Percentiles rank a stretch among this genome's conserved stretches.
Evolutionary conservation across 306 rosid species (phyloP).

Genomic region (Acacia crassicarpa): DNA sequence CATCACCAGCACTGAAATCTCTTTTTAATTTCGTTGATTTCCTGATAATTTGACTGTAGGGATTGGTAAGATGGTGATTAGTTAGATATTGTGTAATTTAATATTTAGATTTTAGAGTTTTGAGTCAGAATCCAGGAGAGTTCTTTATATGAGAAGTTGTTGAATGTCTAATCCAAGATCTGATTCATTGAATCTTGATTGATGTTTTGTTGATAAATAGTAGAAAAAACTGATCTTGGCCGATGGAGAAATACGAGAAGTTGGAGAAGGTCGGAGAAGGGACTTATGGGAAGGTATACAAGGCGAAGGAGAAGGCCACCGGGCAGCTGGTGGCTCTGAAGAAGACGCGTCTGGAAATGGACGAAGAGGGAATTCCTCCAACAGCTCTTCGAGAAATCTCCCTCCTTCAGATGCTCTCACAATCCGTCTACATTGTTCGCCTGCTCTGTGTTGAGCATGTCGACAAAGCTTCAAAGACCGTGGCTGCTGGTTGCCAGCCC

Average conservation of each 20-base stretch:
- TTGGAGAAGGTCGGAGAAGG: constrained; percentile 98
- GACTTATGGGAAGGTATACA: constrained; percentile 93
- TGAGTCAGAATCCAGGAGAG: neutral
- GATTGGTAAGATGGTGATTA: neutral
- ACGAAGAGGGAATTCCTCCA: constrained; percentile 96
- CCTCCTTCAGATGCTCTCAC: constrained; percentile 89
- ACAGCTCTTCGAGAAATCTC: constrained; percentile 93
- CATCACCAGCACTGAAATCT: neutral
- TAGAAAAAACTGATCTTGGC: neutral
- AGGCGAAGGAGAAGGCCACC: constrained; percentile 72
- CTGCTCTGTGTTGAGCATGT: constrained; percentile 81
- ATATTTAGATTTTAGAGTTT: neutral
- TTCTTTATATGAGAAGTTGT: neutral
- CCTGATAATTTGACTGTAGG: neutral
- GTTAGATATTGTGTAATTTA: neutral
- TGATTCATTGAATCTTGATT: neutral
- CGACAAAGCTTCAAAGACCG: constrained; percentile 46
- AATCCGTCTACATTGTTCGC: constrained; percentile 85
- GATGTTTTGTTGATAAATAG: neutral
- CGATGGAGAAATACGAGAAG: constrained; percentile 92
- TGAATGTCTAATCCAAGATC: neutral
- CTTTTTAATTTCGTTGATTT: neutral
- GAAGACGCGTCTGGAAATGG: constrained; percentile 92
- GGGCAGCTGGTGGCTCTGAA: constrained; percentile 87
- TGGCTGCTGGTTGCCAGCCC: constrained; percentile 2